phyloP scores from a whole-genome alignment of 768 basidiomycete genomes.

The Psilocybe subaeruginosa region DNA sequence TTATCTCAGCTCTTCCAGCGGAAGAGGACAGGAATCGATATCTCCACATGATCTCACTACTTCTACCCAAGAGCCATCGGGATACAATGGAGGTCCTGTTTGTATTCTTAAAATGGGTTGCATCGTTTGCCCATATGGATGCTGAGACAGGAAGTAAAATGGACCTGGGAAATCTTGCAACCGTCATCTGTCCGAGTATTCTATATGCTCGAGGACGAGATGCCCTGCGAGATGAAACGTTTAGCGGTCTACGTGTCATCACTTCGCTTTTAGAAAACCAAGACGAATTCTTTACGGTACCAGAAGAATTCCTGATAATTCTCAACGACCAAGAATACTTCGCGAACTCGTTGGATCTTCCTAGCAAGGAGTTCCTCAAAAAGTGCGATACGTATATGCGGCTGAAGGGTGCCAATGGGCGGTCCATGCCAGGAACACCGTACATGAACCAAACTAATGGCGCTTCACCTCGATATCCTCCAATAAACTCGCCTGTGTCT shows the following conservation, averaged over 20 bases:
- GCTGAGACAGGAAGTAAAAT: constrained; percentile 98
- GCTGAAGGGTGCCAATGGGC: constrained; percentile 63
- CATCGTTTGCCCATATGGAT: constrained; percentile 97
- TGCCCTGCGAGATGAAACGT: constrained; percentile 91
- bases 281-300: constrained; percentile 95
- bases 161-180: constrained; percentile 95
- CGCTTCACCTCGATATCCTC: constrained; percentile 37
- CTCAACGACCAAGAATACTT: constrained; percentile 94
- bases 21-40: constrained; percentile 81
- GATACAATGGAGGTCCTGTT: constrained; percentile 98
- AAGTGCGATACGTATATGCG: constrained; percentile 92
- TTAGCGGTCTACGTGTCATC: constrained; percentile 84
- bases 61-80: constrained; percentile 91
- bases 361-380: constrained; percentile 94
- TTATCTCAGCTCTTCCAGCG: constrained; percentile 60
- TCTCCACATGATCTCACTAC: constrained; percentile 82
- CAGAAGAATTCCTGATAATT: constrained; percentile 84
- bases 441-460: constrained; percentile 44
- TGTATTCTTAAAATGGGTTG: constrained; percentile 99
- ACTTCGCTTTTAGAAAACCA: constrained; percentile 89
- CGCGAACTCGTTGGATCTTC: constrained; percentile 82
- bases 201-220: constrained; percentile 88
- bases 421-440: constrained; percentile 40
- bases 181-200: constrained; percentile 98
- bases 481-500: constrained; percentile 38